Evolutionary conservation across 192 early-diverging fungal species (phyloP), one percentile per base, ranked within the genome.

Genomic region (Radiomyces spectabilis): DNA sequence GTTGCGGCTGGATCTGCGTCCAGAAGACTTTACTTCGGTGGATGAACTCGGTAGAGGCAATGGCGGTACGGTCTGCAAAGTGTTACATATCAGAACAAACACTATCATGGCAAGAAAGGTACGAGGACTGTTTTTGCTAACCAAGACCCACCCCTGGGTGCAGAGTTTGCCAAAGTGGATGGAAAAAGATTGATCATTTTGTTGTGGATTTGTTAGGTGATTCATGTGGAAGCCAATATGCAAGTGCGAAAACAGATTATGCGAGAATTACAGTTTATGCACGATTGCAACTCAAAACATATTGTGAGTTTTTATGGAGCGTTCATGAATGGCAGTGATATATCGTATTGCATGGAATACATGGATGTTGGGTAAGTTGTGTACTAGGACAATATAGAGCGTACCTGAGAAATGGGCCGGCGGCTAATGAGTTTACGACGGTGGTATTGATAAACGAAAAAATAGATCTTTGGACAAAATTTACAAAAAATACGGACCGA

Each of bases 301-400:
- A 98, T 98, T 59, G 93, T 99, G 27, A 86, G 87, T 29, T 99
- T 93, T 64, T 99, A 95, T 61, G 97, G 97, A 31, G 93, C 97
- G 12, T 99, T 92, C 59, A 75, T 86, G 53, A 83, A 79, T 51
- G 79, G 77, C 31, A 84, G 82, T 32, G 87, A 88, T 63, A 85
- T 99, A 53, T 89, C 84, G 19, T 90, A 97, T 58, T 97, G 94
- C 71, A 90, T 99, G 88, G 97, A 98, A 76, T 97, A 84, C 66
- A 96, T 98, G 93, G 88, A 95, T 65, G 76, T 90, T 25, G 85
- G 92, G 73, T 83, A 78, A 64, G 19, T 12, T 30, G n/a, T 15
- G 24, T 4, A 19, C 21, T 6, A 26, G 16, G 44, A 26, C 8
- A 45, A 26, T 10, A 18, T 10, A 45, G 18, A n/a, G n/a, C n/a